Evolutionary conservation across 1,139 yeast species (phyloP).

Genomic region (Magnusiomyces tetraspermus): DNA sequence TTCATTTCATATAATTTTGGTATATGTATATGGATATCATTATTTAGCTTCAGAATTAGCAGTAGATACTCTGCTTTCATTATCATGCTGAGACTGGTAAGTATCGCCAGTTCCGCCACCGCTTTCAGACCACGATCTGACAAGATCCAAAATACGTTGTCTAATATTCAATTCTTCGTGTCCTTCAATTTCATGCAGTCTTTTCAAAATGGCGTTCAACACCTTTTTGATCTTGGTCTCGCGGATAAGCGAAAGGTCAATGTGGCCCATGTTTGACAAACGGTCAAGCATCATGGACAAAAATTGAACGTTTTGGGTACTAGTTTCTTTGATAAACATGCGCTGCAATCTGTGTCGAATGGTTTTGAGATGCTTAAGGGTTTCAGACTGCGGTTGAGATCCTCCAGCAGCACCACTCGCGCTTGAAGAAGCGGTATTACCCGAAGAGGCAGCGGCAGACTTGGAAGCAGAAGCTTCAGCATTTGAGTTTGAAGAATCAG

Average conservation of each 20-base stretch:
- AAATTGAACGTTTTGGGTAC: constrained; percentile 20
- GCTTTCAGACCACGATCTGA: constrained; percentile 26
- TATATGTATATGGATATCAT: too few species aligned
- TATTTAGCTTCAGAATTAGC: not conserved
- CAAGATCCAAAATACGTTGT: constrained; percentile 22
- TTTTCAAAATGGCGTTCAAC: constrained; percentile 24
- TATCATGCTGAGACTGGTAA: not conserved
- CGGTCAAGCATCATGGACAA: constrained; percentile 23
- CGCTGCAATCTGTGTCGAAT: constrained; percentile 26
- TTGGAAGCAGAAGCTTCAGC: not conserved
- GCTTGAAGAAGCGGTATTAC: not conserved
- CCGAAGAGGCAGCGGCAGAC: not conserved
- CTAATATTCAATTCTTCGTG: constrained; percentile 20
- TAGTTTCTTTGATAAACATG: constrained; percentile 26
- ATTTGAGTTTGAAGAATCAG: not conserved
- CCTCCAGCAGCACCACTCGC: not conserved
- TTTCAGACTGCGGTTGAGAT: not conserved
- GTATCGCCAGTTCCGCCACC: too few species aligned
- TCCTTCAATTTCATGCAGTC: constrained; percentile 24
- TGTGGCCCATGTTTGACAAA: constrained; percentile 27
- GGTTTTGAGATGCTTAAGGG: not conserved
- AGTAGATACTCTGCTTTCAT: not conserved
- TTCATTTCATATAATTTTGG: too few species aligned
- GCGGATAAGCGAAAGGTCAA: constrained; percentile 31
- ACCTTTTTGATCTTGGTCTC: constrained; percentile 32